Percentiles rank a stretch among this genome's conserved stretches.
These are phyloP conservation scores for Blastocystis sp. DNA, from an alignment of 352 stramenopile species.

Conservation along the genomic window DNA sequence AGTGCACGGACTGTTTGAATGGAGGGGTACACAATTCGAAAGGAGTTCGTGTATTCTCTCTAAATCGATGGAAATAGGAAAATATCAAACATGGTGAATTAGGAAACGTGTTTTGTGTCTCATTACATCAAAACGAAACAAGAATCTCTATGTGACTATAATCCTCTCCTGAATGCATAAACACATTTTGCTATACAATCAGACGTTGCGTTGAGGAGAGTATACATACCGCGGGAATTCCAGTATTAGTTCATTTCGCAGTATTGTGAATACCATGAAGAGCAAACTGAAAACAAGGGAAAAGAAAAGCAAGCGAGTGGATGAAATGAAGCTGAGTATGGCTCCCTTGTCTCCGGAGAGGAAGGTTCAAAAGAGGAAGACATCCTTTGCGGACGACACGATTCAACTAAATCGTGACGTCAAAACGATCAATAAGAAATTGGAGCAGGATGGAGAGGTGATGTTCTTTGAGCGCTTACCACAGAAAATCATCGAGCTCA, in stretches of 20 bases:
- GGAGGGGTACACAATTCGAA: no score
- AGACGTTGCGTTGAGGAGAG: no score
- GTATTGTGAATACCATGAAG: not conserved
- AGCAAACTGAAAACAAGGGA: not conserved
- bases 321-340: not conserved
- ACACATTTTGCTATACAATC: no score
- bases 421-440: constrained; percentile 39
- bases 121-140: no score
- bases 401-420: constrained; percentile 32
- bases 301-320: not conserved
- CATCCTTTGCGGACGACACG: not conserved
- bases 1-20: no score
- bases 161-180: no score
- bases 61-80: no score
- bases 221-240: constrained; percentile 30
- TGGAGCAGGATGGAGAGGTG: constrained; percentile 42
- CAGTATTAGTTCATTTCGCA: not conserved
- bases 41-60: no score
- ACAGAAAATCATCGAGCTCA: constrained; percentile 43
- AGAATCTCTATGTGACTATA: no score
- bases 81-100: no score
- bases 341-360: not conserved
- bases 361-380: not conserved
- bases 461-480: constrained; percentile 38
- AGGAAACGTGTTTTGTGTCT: no score